phyloP scores from a whole-genome alignment of 805 yeast genomes.

The Torulaspora maleeae region DNA sequence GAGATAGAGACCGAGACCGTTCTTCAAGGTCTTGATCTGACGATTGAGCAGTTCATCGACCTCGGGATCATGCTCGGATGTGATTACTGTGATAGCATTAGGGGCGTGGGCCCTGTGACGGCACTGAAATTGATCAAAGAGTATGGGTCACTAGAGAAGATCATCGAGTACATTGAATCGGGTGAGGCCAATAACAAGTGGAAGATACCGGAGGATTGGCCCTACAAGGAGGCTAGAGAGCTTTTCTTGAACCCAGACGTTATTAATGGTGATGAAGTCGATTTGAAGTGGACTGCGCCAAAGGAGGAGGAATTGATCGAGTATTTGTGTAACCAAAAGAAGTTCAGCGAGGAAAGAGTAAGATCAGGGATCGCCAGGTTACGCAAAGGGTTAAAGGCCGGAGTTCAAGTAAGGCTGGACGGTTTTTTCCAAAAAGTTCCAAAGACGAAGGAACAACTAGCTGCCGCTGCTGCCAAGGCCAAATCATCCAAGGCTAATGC shows the following conservation, averaged over 20 bases:
- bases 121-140: constrained; percentile 86
- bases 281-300: constrained; percentile 84
- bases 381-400: constrained; percentile 74
- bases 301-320: constrained; percentile 78
- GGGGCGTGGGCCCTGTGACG: constrained; percentile 94
- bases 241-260: constrained; percentile 83
- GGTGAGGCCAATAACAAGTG: constrained; percentile 52
- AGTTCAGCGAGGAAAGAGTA: constrained; percentile 90
- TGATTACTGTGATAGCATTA: constrained; percentile 93
- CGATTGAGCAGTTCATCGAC: constrained; percentile 72
- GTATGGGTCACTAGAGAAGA: constrained; percentile 73
- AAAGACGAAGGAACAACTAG: constrained; percentile 45
- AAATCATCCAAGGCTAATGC: constrained; percentile 27
- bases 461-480: constrained; percentile 33
- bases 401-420: constrained; percentile 87
- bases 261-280: constrained; percentile 51
- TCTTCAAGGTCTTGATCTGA: constrained; percentile 72
- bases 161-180: constrained; percentile 56
- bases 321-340: constrained; percentile 80
- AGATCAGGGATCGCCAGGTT: constrained; percentile 81
- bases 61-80: constrained; percentile 92
- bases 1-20: constrained; percentile 69
- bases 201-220: constrained; percentile 93
- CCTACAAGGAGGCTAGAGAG: constrained; percentile 80
- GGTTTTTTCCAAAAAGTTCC: constrained; percentile 77